Evolutionary conservation across 768 basidiomycete species (phyloP).

Genomic region (Porphyrellus cyaneotinctus): DNA sequence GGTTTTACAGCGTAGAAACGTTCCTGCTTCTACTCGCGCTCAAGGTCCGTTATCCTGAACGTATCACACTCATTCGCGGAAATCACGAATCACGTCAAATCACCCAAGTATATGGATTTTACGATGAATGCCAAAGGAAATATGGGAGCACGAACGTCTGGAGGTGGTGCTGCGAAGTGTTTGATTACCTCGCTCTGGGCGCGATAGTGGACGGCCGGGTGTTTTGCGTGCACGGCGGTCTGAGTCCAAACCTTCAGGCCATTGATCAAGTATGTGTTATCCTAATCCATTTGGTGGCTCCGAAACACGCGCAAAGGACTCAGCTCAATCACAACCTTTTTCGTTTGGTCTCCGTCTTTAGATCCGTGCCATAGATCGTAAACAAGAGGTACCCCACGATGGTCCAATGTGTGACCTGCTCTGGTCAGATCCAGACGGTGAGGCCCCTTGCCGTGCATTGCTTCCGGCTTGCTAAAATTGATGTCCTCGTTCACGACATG

Average conservation of each 20-base stretch:
- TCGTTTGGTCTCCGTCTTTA: slow-evolving; percentile 29
- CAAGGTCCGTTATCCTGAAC: slow-evolving; percentile 96
- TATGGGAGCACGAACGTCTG: slow-evolving; percentile 93
- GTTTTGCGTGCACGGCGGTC: slow-evolving; percentile 95
- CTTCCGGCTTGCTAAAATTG: slow-evolving; percentile 11
- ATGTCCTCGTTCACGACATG: slow-evolving; percentile 18
- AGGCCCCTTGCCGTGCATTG: slow-evolving; percentile 12
- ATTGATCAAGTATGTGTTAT: slow-evolving; percentile 76
- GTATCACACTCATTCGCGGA: slow-evolving; percentile 93
- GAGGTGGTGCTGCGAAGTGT: slow-evolving; percentile 98
- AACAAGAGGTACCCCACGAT: slow-evolving; percentile 97
- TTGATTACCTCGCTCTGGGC: slow-evolving; percentile 91
- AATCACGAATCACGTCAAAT: slow-evolving; percentile 98
- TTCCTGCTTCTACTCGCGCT: slow-evolving; percentile 91
- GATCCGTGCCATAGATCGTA: slow-evolving; percentile 93
- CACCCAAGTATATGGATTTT: slow-evolving; percentile 92
- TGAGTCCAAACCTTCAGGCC: slow-evolving; percentile 82
- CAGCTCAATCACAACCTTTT: slow-evolving; percentile 23
- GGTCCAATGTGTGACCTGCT: slow-evolving; percentile 97
- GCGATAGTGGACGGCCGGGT: slow-evolving; percentile 97
- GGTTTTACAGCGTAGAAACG: slow-evolving; percentile 96
- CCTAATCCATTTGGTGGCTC: slow-evolving; percentile 14
- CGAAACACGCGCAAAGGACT: slow-evolving; percentile 12
- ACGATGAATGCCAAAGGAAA: slow-evolving; percentile 95
- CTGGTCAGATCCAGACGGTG: slow-evolving; percentile 99